Base-by-base conservation (phyloP, 352 stramenopile species). In the Pythium diclinum region DNA sequence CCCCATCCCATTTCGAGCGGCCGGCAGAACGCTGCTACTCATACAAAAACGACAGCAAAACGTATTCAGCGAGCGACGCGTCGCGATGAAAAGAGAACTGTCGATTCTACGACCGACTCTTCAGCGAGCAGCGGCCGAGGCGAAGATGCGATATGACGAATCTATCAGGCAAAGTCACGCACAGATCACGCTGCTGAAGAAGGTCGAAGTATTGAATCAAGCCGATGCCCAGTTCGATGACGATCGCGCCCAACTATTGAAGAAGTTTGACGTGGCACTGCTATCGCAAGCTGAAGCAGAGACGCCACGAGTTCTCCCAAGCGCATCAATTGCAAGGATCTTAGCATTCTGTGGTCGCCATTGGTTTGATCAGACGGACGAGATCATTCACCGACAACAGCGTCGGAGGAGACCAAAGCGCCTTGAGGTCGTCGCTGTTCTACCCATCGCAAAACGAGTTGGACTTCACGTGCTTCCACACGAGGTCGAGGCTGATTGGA, bases 111-210 rank as follows among this genome's bases (percentile, higher is more conserved):
- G 76, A 19, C 65, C 75, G n/a, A 55, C 28, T 3, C 52, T 88
- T 11, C 71, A 82, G 19, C 73, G 82, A 5, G 65, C 73, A 40
- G 71, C 75, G 10, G 75, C 72, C 1, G 77, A 89, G 25, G 63
- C 74, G 11, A 87, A 84, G 69, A 72, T 91, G 51, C 68, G 67
- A 53, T 88, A 79, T 25, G 81, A 87, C 38, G 63, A 83, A 56
- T 66, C 71, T 7, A 40, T 75, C 14, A 67, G 68, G 1, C 40
- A 30, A 32, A 78, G 72, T 23, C 74, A 64, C 19, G 68, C 73
- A 38, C 75, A 82, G 48, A 66, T 78, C 5, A 82, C 76, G 14
- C 56, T 87, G 0, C 19, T 85, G 36, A 67, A 65, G 44, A 74
- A 74, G 36, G 68, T 87, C 25, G 62, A 68, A 14, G 56, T 71